Conservation (phyloP, 257 asterid genomes). For the Parsonsia alboflavescens region DNA sequence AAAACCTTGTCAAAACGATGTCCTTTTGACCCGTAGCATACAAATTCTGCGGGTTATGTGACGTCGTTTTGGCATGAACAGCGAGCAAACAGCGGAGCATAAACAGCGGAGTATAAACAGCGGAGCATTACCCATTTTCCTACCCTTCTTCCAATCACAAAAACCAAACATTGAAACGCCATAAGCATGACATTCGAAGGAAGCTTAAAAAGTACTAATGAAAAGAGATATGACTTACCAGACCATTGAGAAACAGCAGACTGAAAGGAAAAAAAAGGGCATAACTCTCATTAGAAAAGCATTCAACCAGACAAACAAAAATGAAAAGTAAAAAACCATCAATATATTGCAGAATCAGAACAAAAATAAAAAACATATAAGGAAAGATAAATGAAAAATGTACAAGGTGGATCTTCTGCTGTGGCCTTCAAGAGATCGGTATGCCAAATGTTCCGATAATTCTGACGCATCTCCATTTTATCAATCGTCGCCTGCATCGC, state of each 20-base stretch:
- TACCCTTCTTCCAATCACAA: background rate
- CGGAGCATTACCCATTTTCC: background rate
- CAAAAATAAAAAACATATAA: background rate
- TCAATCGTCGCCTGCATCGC: conserved; percentile 20
- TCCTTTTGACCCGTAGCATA: too few species aligned
- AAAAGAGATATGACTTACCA: conserved; percentile 27
- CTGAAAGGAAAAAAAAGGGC: conserved; percentile 17
- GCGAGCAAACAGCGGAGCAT: too few species aligned
- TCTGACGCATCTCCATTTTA: conserved; percentile 29
- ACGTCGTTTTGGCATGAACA: too few species aligned
- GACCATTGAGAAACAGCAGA: conserved; percentile 30
- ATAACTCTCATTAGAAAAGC: background rate
- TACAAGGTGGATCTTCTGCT: conserved; percentile 29
- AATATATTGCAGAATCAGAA: background rate
- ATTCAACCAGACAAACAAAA: background rate
- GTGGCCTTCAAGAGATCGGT: conserved; percentile 30
- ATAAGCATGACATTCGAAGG: background rate
- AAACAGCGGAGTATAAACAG: background rate
- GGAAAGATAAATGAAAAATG: background rate
- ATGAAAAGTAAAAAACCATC: background rate
- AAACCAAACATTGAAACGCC: background rate
- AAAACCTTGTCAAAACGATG: too few species aligned
- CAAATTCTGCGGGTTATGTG: too few species aligned
- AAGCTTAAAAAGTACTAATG: background rate
- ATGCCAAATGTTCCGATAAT: conserved; percentile 26